These are phyloP conservation scores for Tribonema minus DNA, from an alignment of 108 stramenopile species.

Conservation along the genomic window DNA sequence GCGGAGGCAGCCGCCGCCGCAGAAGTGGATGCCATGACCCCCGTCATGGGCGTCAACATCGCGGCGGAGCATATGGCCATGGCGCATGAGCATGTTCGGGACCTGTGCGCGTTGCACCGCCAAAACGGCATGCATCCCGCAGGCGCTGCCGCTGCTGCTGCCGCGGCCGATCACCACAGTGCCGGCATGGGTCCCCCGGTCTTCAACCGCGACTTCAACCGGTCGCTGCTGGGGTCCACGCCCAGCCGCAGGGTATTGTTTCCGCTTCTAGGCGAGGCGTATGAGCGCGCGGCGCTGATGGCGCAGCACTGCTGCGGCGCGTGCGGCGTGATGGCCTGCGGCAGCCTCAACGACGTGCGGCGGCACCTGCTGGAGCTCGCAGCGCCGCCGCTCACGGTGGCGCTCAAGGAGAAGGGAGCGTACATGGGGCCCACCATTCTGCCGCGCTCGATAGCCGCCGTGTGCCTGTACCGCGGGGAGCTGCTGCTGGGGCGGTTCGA, in stretches of 20 bases:
- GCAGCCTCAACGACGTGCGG: background rate
- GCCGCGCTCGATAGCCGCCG: slow-evolving; percentile 36
- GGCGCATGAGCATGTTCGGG: background rate
- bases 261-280: background rate
- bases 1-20: background rate
- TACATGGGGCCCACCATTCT: background rate
- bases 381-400: background rate
- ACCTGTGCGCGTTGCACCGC: too few species aligned
- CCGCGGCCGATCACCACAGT: background rate
- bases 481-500: slow-evolving; percentile 29
- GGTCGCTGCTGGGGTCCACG: slow-evolving; percentile 9
- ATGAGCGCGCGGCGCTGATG: too few species aligned
- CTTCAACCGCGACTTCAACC: slow-evolving; percentile 23
- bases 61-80: background rate
- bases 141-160: too few species aligned
- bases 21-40: too few species aligned
- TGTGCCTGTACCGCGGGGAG: slow-evolving; percentile 36
- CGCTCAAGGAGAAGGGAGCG: background rate
- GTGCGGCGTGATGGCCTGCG: slow-evolving; percentile 15
- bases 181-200: background rate
- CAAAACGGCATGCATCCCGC: background rate
- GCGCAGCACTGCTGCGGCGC: slow-evolving; percentile 6
- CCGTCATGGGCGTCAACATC: too few species aligned
- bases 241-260: slow-evolving; percentile 20
- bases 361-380: slow-evolving; percentile 8